phyloP scores from a whole-genome alignment of 768 basidiomycete genomes.

The Suillus decipiens region DNA sequence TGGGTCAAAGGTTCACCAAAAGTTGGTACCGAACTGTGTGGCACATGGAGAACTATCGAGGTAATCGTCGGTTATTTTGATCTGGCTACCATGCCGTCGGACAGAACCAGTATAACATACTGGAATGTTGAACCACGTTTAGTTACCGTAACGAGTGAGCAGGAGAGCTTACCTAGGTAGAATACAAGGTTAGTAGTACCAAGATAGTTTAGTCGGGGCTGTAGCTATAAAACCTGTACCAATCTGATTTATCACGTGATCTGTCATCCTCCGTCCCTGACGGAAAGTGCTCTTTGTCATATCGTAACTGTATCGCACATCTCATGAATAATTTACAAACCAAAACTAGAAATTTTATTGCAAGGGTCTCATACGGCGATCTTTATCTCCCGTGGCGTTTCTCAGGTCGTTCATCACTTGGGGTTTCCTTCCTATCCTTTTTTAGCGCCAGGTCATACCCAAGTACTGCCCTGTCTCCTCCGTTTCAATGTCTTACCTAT shows the following conservation, averaged over 20 bases:
- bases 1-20: neutral
- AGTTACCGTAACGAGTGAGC: too few relatives aligned
- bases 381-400: slow-evolving; percentile 20
- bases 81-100: slow-evolving; percentile 5
- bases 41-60: too few relatives aligned
- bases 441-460: slow-evolving; percentile 27
- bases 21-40: neutral
- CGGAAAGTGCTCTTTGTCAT: slow-evolving; percentile 19
- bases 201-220: too few relatives aligned
- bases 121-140: too few relatives aligned
- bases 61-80: slow-evolving; percentile 2
- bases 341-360: slow-evolving; percentile 21
- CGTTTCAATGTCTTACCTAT: slow-evolving; percentile 36
- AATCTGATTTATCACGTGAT: slow-evolving; percentile 8
- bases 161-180: too few relatives aligned
- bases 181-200: too few relatives aligned
- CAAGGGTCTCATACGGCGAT: slow-evolving; percentile 22
- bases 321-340: slow-evolving; percentile 18
- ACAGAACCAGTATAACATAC: too few relatives aligned
- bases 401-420: slow-evolving; percentile 23
- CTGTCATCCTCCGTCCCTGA: slow-evolving; percentile 19
- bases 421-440: slow-evolving; percentile 18
- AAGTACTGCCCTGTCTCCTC: slow-evolving; percentile 32
- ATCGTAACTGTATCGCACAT: slow-evolving; percentile 14
- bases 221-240: too few relatives aligned